Base-by-base conservation (phyloP, 2,329 filamentous ascomycete genomes). In the Paecilomyces fulvus region DNA sequence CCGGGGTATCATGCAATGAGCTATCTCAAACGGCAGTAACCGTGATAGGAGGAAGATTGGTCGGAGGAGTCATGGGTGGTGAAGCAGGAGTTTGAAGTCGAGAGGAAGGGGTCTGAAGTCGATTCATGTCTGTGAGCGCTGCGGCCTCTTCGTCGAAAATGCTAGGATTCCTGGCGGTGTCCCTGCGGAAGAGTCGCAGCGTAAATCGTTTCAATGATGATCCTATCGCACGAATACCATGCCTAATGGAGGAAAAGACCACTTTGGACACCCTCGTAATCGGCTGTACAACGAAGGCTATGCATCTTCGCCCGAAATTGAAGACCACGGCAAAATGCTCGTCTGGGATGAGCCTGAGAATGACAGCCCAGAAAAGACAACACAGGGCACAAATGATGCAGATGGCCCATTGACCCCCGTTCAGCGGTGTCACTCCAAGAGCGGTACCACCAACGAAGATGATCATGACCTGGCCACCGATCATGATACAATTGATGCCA, bases 401-500 rank as follows among this genome's bases (percentile, higher is more conserved):
- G 63, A 94, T 88, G 7, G 79, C 92, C 94, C 92, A 97, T 70
- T 96, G 87, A 11, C 80, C 75, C n/a, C 82, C 82, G 17, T 85
- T 85, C 62, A 96, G 79, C 1, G 78, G 75, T 1, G 79, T 80
- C 59, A 95, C 90, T 52, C 83, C 83, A 78, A 97, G 95, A 1
- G 92, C 90, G 8, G 78, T 75, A 30, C 90, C 89, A 61, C 92
- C 92, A 53, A 96, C 83, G 66, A 89, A 94, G 65, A 96, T 83
- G 69, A 97, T 97, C 73, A 96, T 81, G 25, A 94, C 78, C 70
- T 97, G 92, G 21, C 89, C 90, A 61, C 85, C 92, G 63, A 92
- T 84, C 88, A 97, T 96, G 70, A 95, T 80, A 58, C 80, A 67
- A 75, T 91, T 91, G 73, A 97, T 96, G 43, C 75, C 82, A 37